Percentiles rank a stretch among this genome's conserved stretches.
phyloP scores from a whole-genome alignment of 352 stramenopile species.

The Salisapilia sapeloensis region DNA sequence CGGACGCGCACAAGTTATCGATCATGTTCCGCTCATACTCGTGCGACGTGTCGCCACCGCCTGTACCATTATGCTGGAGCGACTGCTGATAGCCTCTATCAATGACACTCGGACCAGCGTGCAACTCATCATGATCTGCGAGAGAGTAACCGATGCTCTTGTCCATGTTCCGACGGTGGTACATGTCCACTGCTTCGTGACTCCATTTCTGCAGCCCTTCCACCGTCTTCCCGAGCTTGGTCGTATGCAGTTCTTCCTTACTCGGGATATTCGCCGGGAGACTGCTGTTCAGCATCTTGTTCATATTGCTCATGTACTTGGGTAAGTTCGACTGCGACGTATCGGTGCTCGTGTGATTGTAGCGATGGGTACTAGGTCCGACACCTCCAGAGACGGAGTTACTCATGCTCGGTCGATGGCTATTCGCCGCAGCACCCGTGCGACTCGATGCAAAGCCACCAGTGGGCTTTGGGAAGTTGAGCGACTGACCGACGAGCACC shows the following conservation, averaged over 20 bases:
- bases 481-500: conserved; percentile 57
- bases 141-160: conserved; percentile 82
- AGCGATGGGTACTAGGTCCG: no score
- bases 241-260: conserved; percentile 19
- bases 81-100: conserved; percentile 48
- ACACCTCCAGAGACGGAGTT: no score
- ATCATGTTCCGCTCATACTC: conserved; percentile 79
- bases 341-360: conserved; percentile 5
- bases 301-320: conserved; percentile 38
- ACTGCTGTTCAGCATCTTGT: conserved; percentile 27
- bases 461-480: conserved; percentile 51
- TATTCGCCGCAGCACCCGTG: no score
- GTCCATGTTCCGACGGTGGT: conserved; percentile 80
- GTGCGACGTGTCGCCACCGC: conserved; percentile 44
- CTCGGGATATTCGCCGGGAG: conserved; percentile 29
- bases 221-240: conserved; percentile 54
- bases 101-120: conserved; percentile 35
- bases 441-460: conserved; percentile 10
- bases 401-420: no score
- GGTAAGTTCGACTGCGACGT: conserved; percentile 6
- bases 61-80: conserved; percentile 21
- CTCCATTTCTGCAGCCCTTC: conserved; percentile 74
- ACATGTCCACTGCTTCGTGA: conserved; percentile 57
- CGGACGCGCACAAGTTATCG: conserved; percentile 62
- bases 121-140: conserved; percentile 70